Percentiles rank a stretch among this genome's conserved stretches.
phyloP scores from a whole-genome alignment of 1,284 basidiomycete species.

The Kwoniella shivajii region DNA sequence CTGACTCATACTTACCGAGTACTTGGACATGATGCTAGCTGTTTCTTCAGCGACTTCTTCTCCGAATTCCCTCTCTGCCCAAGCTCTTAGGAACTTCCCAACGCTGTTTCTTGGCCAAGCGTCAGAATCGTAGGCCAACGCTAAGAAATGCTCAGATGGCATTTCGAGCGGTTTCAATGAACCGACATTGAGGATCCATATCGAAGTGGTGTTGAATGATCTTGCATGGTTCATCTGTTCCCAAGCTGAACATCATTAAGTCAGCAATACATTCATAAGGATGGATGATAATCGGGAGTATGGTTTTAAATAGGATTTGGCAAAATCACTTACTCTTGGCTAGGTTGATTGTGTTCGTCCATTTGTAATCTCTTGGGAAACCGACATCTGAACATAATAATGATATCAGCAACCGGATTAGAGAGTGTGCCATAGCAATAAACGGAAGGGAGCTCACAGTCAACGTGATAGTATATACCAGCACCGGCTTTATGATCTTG shows the following conservation, averaged over 20 bases:
- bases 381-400: slow-evolving; percentile 30
- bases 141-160: slow-evolving; percentile 32
- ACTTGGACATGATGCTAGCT: slow-evolving; percentile 30
- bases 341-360: slow-evolving; percentile 37
- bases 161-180: slow-evolving; percentile 34
- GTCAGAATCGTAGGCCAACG: slow-evolving; percentile 32
- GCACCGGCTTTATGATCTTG: slow-evolving; percentile 66
- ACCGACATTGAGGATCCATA: slow-evolving; percentile 38
- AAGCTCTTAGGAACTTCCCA: slow-evolving; percentile 21
- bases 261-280: background rate
- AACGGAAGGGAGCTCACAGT: slow-evolving; percentile 19
- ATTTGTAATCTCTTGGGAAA: slow-evolving; percentile 53
- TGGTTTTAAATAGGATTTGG: no score
- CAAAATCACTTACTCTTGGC: slow-evolving; percentile 27
- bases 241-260: slow-evolving; percentile 21
- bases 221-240: slow-evolving; percentile 42
- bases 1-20: slow-evolving; percentile 20
- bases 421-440: background rate
- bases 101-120: slow-evolving; percentile 28
- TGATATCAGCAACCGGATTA: background rate
- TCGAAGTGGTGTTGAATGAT: slow-evolving; percentile 34
- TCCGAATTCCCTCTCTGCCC: slow-evolving; percentile 35
- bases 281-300: background rate
- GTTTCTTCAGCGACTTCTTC: slow-evolving; percentile 24
- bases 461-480: slow-evolving; percentile 67